Percentiles rank a stretch among this genome's conserved stretches.
Evolutionary conservation across 2,329 filamentous ascomycete species (phyloP).

Genomic region (Ophiostoma pallidulum): DNA sequence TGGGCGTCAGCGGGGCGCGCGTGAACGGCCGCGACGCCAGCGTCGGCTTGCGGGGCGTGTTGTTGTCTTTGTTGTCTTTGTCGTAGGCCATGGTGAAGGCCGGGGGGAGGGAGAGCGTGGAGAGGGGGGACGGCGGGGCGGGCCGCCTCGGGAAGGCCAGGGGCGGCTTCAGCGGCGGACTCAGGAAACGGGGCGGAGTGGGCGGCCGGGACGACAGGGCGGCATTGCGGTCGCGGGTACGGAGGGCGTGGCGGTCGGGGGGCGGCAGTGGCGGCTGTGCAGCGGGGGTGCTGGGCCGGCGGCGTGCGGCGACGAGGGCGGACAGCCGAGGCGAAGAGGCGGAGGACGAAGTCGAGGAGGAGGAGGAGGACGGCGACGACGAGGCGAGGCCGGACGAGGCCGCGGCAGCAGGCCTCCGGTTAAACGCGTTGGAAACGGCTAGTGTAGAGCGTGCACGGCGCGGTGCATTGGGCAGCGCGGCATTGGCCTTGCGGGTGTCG

Average conservation of each 20-base stretch:
- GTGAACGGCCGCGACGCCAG: conserved; percentile 52
- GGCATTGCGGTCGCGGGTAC: conserved; percentile 31
- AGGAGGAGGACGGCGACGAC: not conserved
- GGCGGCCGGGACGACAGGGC: conserved; percentile 5
- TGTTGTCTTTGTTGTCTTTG: conserved; percentile 27
- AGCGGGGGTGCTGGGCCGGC: not conserved
- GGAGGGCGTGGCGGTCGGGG: not conserved
- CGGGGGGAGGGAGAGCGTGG: conserved; percentile 14
- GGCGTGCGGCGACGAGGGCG: not conserved
- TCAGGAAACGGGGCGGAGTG: no score
- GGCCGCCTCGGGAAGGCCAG: not conserved
- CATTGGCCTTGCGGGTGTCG: no score
- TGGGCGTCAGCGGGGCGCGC: conserved; percentile 43
- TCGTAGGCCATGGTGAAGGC: conserved; percentile 29
- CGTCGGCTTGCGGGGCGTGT: conserved; percentile 47
- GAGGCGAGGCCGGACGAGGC: not conserved
- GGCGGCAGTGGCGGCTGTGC: no score
- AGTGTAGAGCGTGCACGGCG: not conserved
- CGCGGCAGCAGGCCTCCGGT: not conserved
- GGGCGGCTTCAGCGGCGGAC: no score
- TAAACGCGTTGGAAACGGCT: not conserved
- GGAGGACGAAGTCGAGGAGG: not conserved
- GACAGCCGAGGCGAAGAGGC: not conserved
- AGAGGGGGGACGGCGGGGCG: conserved; percentile 6
- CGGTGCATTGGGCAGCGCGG: not conserved